phyloP scores from a whole-genome alignment of 192 early-diverging fungal species.

The Coemansia sp. region DNA sequence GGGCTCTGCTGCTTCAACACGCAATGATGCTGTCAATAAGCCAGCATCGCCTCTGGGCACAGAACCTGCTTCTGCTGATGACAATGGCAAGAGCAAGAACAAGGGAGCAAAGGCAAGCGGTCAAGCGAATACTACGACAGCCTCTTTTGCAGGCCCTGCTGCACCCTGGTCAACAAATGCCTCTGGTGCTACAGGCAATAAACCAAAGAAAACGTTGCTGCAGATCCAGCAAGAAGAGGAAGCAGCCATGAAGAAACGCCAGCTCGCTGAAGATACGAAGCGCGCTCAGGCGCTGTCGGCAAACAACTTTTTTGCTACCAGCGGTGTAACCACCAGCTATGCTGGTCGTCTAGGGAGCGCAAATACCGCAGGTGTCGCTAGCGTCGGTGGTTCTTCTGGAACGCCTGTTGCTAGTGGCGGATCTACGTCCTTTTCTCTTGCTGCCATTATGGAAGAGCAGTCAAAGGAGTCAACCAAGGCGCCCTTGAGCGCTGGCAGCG shows the following conservation, averaged over 20 bases:
- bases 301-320: not conserved
- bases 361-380: conserved; percentile 3
- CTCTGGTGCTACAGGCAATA: conserved; percentile 17
- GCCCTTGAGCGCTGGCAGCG: not conserved
- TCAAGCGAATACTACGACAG: not conserved
- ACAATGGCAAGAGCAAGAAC: not conserved
- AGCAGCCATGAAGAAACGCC: conserved; percentile 31
- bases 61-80: not conserved
- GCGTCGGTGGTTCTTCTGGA: not conserved
- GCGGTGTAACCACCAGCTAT: conserved; percentile 32
- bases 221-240: conserved; percentile 58
- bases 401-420: not conserved
- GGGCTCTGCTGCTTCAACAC: not conserved
- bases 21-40: not conserved
- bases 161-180: conserved; percentile 43
- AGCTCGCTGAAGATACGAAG: conserved; percentile 27
- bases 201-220: conserved; percentile 52
- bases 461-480: conserved; percentile 21
- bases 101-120: not conserved
- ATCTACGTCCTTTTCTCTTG: conserved; percentile 25
- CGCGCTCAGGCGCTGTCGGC: conserved; percentile 5
- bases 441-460: conserved; percentile 52
- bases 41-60: not conserved
- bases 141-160: not conserved
- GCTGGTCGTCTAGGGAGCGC: conserved; percentile 32